Evolutionary conservation across 768 basidiomycete species (phyloP), one percentile per base, ranked within the genome.

Genomic region (Pulveroboletus ravenelii): DNA sequence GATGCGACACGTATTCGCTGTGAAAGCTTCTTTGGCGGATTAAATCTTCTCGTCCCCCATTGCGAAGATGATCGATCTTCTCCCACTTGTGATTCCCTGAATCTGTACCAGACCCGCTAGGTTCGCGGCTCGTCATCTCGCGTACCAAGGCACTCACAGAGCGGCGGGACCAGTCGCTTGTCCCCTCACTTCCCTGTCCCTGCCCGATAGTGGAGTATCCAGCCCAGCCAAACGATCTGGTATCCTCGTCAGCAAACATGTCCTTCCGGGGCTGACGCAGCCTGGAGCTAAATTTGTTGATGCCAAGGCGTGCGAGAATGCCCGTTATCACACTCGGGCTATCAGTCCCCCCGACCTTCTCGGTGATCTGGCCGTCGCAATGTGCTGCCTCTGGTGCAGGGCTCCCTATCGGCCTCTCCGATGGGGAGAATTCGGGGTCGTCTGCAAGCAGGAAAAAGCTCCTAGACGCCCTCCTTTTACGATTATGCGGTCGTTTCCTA

Each of bases 191-290:
- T 9, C 69, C 72, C 49, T 76, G 75, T 29, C 72, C 68, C 17
- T 65, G 48, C 53, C 54, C 15, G n/a, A 41, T 27, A 10, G 17
- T 54, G 66, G 55, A 48, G 36, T 50, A 39, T 31, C 54, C 53
- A 35, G 35, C 47, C 54, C 48, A 41, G 12, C 58, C 58, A 37
- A 85, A 80, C 14, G 80, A 76, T 9, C 74, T 72, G 2, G 75
- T 72, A 58, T 89, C 88, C 65, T 89, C 88, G 48, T 91, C 87
- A 4, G 81, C 85, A 31, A 89, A 76, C 78, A 90, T 89, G 62
- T 90, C 86, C 29, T 77, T 74, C 29, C 87, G 74, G 47, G 65
- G 67, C 9, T 48, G 59, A 27, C 6, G 47, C 15, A 46, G n/a
- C 9, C 6, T 34, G 14, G 46, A 48, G 10, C 44, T 47, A 48